Evolutionary conservation across 768 basidiomycete species (phyloP), one percentile per base, ranked within the genome.

Genomic region (Sutorius australiensis): DNA sequence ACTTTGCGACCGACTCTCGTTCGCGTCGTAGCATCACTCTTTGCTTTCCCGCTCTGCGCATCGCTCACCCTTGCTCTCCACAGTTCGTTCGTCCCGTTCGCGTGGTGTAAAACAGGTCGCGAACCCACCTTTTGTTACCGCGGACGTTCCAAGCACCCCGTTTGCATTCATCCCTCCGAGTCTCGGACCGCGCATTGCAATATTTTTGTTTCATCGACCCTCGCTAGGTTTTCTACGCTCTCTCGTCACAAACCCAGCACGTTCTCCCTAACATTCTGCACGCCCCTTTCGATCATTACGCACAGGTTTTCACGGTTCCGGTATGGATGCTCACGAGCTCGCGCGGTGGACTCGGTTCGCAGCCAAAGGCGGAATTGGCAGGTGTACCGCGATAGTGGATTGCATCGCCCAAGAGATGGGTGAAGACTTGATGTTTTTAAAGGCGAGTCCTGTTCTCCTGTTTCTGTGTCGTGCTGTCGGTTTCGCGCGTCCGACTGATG

Each of bases 261-360:
- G 10, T 1, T 5, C 1, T 12, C 24, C 27, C 30, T 16, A 13
- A 11, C 49, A 32, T 14, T 32, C 21, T 32, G 31, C 19, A n/a
- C 21, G 7, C 9, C 16, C 33, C 13, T n/a, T 24, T 14, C 37
- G 6, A 32, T 12, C 54, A 9, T 36, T 36, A 24, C 42, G 17
- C 41, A 28, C 41, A 10, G 16, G 6, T 7, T 2, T 14, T 47
- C 33, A 5, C 14, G 1, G 10, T 7, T 19, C 33, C 5, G 21
- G 14, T 11, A 85, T 92, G 84, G 87, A 90, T 60, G 80, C 85
- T 14, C 68, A 75, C 31, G 86, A 90, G 48, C 79, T 92, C 31
- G 80, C 84, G 9, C 77, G 87, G 38, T 93, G 91, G 91, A 87
- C 86, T 10, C 77, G 91, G 37, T 92, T 93, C 66, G 91, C 91